Conservation (phyloP, 2,329 filamentous ascomycete genomes). For the Nemania sp. region DNA sequence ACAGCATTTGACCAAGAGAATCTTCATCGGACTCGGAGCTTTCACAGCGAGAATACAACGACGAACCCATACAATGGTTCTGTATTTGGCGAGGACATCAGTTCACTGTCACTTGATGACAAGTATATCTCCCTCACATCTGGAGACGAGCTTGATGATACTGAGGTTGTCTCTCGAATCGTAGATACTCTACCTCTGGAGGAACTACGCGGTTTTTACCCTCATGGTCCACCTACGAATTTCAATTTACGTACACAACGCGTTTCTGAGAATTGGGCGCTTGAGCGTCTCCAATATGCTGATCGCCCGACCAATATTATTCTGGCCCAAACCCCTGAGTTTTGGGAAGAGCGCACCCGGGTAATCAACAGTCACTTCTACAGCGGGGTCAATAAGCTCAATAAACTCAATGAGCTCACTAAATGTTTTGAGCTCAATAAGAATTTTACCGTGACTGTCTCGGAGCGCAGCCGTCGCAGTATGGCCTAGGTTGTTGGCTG, state of each 20-base stretch:
- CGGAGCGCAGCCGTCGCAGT: conserved; percentile 38
- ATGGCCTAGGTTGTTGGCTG: conserved; percentile 42
- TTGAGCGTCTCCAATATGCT: conserved; percentile 11
- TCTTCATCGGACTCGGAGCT: conserved; percentile 32
- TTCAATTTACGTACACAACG: conserved; percentile 30
- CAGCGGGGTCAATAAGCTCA: conserved; percentile 42
- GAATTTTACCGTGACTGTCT: conserved; percentile 36
- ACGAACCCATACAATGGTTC: conserved; percentile 20
- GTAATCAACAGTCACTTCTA: conserved; percentile 46
- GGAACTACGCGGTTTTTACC: conserved; percentile 39
- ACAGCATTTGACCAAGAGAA: conserved; percentile 45
- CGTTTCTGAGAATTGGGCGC: conserved; percentile 33
- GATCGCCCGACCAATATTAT: conserved; percentile 17
- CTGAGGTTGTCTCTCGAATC: conserved; percentile 14
- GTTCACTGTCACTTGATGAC: conserved; percentile 9
- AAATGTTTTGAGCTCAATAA: too few species aligned
- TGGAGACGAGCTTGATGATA: background rate
- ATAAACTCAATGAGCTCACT: too few species aligned
- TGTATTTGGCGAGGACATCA: conserved; percentile 15
- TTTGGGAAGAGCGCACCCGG: conserved; percentile 34
- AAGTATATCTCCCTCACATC: too few species aligned
- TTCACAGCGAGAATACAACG: conserved; percentile 22
- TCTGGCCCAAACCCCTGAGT: conserved; percentile 27
- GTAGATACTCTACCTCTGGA: conserved; percentile 39
- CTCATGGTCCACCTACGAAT: conserved; percentile 37